Conservation (phyloP, 2,329 filamentous ascomycete genomes). For the Corinectria fuckeliana region DNA sequence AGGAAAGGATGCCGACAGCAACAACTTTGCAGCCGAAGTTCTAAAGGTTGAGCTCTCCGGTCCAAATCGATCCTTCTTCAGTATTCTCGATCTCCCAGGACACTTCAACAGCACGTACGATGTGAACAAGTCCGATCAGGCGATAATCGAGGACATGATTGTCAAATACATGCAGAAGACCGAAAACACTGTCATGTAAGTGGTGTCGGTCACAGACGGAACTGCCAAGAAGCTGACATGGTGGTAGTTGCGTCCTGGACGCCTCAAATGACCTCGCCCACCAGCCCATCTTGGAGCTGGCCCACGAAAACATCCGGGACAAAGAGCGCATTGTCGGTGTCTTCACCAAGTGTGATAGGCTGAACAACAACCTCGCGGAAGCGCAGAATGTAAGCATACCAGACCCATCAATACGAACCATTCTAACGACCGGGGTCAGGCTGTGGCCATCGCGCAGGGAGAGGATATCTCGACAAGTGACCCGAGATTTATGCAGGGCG, state of each 20-base stretch:
- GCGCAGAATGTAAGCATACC: constrained; percentile 6
- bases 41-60: constrained; percentile 47
- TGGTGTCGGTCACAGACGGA: background rate
- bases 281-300: constrained; percentile 40
- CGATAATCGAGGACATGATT: constrained; percentile 42
- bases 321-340: constrained; percentile 44
- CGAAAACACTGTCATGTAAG: constrained; percentile 49
- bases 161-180: constrained; percentile 44
- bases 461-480: constrained; percentile 1
- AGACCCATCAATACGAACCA: fast-evolving
- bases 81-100: constrained; percentile 48
- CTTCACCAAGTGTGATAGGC: constrained; percentile 47
- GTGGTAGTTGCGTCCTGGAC: constrained; percentile 43
- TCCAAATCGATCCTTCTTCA: constrained; percentile 45
- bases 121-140: constrained; percentile 40
- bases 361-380: constrained; percentile 15
- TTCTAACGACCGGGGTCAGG: constrained; percentile 18
- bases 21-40: constrained; percentile 47
- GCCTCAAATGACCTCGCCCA: constrained; percentile 41
- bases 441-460: constrained; percentile 21
- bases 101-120: constrained; percentile 34
- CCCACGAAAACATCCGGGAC: constrained; percentile 33
- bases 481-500: constrained; percentile 17
- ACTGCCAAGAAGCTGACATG: background rate
- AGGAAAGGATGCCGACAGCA: constrained; percentile 29